Percentiles rank a stretch among this genome's conserved stretches.
Conservation (phyloP, 2,329 filamentous ascomycete genomes). For the Fusarium lateritium region DNA sequence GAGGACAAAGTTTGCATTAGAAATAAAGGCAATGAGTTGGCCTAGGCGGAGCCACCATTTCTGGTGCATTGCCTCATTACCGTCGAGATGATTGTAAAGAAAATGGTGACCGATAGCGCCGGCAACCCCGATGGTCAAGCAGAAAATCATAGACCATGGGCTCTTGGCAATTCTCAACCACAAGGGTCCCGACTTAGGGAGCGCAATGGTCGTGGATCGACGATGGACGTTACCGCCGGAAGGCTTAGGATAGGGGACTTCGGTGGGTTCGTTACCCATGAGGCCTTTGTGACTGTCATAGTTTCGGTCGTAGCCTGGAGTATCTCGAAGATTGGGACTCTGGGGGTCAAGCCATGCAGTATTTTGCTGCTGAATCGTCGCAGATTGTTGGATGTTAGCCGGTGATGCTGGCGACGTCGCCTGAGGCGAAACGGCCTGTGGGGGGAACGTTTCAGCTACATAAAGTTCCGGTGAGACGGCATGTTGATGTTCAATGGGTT, state of each 20-base stretch:
- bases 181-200: neutral
- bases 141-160: constrained; percentile 34
- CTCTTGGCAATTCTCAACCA: constrained; percentile 23
- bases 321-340: constrained; percentile 26
- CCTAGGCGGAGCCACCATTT: constrained; percentile 33
- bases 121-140: constrained; percentile 14
- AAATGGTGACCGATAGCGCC: constrained; percentile 22
- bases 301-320: constrained; percentile 11
- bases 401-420: neutral
- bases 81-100: constrained; percentile 21
- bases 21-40: constrained; percentile 25
- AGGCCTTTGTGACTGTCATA: constrained; percentile 18
- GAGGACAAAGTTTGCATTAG: constrained; percentile 34
- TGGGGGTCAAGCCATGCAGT: constrained; percentile 30
- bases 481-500: constrained; percentile 12
- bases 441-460: neutral
- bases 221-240: neutral
- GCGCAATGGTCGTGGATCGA: neutral
- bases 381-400: neutral
- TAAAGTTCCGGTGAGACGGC: constrained; percentile 18
- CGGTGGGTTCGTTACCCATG: neutral
- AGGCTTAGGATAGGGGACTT: neutral
- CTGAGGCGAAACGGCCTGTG: constrained; percentile 10
- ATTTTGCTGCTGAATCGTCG: constrained; percentile 1
- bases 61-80: constrained; percentile 23